Percentiles rank a stretch among this genome's conserved stretches.
phyloP scores from a whole-genome alignment of 176 grass and related monocot genomes.

The Phoenix dactylifera region DNA sequence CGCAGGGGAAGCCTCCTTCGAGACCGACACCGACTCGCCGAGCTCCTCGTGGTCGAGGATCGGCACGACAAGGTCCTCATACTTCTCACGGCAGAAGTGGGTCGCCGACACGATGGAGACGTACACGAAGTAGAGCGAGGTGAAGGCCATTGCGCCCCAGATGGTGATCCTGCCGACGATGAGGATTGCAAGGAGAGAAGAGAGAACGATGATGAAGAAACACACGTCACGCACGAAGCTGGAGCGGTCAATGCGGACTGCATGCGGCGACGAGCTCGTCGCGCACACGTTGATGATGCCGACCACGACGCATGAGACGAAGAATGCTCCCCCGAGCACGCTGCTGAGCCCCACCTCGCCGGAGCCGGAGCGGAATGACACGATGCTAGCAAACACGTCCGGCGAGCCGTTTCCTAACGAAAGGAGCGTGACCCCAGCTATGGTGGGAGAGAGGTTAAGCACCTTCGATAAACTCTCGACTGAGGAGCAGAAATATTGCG shows the following conservation, averaged over 20 bases:
- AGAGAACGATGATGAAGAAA: slow-evolving; percentile 63
- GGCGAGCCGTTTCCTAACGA: slow-evolving; percentile 10
- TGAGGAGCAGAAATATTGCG: slow-evolving; percentile 4
- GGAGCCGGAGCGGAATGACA: slow-evolving; percentile 18
- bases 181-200: slow-evolving; percentile 47
- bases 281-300: slow-evolving; percentile 51
- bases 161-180: slow-evolving; percentile 40
- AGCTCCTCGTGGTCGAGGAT: slow-evolving; percentile 30
- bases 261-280: not conserved
- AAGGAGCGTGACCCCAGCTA: not conserved
- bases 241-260: slow-evolving; percentile 30
- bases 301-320: slow-evolving; percentile 74
- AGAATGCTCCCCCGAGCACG: slow-evolving; percentile 70
- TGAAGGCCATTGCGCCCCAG: slow-evolving; percentile 61
- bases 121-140: slow-evolving; percentile 56
- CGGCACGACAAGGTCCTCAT: slow-evolving; percentile 21
- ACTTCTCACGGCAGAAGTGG: slow-evolving; percentile 48
- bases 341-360: slow-evolving; percentile 62
- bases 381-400: not conserved
- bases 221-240: slow-evolving; percentile 76
- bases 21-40: not conserved
- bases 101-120: slow-evolving; percentile 66
- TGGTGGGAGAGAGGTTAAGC: not conserved
- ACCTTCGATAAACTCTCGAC: not conserved
- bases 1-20: not conserved